Base-by-base conservation (phyloP, 139 green algal genomes). In the Nannochloris sp. region DNA sequence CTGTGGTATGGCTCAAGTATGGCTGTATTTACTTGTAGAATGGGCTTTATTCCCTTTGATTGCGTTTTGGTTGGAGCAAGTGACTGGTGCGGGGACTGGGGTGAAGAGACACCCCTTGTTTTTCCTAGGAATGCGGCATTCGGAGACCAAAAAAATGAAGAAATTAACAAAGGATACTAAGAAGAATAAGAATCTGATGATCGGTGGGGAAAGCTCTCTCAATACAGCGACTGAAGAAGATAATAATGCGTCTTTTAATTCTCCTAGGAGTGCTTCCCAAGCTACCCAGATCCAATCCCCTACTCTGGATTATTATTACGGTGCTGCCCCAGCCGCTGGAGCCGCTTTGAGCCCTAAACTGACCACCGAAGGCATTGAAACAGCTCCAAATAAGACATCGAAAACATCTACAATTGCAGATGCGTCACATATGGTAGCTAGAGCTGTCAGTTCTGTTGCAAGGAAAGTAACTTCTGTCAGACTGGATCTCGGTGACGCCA, bases 1-100 rank as follows among this genome's bases (percentile, higher is more conserved):
- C 47, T 75, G 73, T 64, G 83, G 75, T 47, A 84, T 83, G 71
- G 6, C 59, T 3, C 25, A 66, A 9, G 68, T 80, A 12, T 72
- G 71, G 67, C 56, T 60, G 32, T 66, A 83, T 48, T 54, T 81
- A 53, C 25, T 38, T 19, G 55, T 75, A 23, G 45, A 85, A 64
- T 79, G 72, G 65, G 30, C 33, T 10, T 23, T 75, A 25, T 48
- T 72, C 33, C 24, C 65, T 19, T 30, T 61, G 23, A 19, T 70
- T 33, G 63, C 46, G 14, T 27, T 48, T 4, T 70, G 61, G 13
- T 29, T n/a, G 24, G 63, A 70, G 13, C 73, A 80, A 64, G 60
- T 82, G 15, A 30, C 35, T 4, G 67, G 75, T n/a, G 55, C 61
- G 3, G 75, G 73, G 29, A 75, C 58, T 54, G 75, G 75, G 5